A percentile compares a stretch with the other conserved stretches of the same genome.
phyloP scores from a whole-genome alignment of 2,329 filamentous ascomycete species.

The Nigrograna mackinnonii region DNA sequence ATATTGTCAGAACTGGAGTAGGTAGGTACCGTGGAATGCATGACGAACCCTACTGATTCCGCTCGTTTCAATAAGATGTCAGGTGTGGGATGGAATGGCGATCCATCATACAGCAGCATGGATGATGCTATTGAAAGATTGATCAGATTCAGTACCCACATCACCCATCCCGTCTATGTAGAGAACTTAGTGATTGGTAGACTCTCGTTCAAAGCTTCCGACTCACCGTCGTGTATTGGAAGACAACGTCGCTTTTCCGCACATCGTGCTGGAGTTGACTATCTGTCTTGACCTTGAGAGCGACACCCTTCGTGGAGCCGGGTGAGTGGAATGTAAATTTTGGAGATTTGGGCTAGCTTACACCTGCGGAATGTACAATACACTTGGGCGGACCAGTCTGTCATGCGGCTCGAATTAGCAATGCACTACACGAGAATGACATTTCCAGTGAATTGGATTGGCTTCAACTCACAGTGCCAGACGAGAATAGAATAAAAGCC shows the following conservation, averaged over 20 bases:
- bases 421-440: too few species aligned
- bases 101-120: slow-evolving; percentile 1
- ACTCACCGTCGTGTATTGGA: slow-evolving; percentile 1
- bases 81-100: neutral
- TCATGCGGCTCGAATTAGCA: too few species aligned
- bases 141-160: neutral
- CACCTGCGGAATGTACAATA: neutral
- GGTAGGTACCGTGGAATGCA: neutral
- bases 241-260: neutral
- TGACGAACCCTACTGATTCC: neutral
- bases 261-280: neutral
- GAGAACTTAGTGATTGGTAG: neutral
- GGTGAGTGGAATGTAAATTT: too few species aligned
- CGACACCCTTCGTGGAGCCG: neutral
- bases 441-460: too few species aligned
- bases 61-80: slow-evolving; percentile 1
- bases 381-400: neutral
- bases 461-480: neutral
- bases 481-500: slow-evolving; percentile 1
- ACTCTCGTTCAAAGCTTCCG: too few species aligned
- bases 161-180: neutral
- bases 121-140: neutral
- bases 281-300: neutral
- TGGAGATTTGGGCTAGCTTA: neutral
- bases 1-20: neutral